These are phyloP conservation scores for Alternaria brassicicola DNA, from an alignment of 2,329 filamentous ascomycete genomes.

Conservation along the genomic window DNA sequence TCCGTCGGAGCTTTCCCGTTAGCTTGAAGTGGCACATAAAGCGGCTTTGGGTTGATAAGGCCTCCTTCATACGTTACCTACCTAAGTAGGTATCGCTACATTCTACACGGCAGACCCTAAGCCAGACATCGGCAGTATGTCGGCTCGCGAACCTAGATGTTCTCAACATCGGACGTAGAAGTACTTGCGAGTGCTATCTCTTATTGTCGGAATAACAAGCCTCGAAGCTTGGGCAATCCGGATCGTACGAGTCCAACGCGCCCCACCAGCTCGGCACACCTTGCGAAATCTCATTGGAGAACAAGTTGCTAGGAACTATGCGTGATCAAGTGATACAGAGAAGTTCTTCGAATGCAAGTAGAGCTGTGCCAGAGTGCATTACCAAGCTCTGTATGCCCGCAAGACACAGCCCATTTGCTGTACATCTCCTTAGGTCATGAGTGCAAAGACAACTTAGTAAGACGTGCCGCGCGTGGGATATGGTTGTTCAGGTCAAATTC, in stretches of 20 bases:
- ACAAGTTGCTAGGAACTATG: too few species aligned
- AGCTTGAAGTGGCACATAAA: background rate
- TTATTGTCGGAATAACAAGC: too few species aligned
- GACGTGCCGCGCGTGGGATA: background rate
- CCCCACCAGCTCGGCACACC: background rate
- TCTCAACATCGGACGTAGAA: background rate
- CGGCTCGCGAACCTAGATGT: background rate
- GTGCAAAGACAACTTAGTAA: background rate
- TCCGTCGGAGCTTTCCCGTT: background rate
- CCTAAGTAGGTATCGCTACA: background rate
- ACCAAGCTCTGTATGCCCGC: background rate
- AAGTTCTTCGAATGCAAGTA: too few species aligned
- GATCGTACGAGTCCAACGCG: background rate
- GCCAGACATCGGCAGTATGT: background rate
- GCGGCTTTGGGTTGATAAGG: background rate
- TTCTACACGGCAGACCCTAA: background rate
- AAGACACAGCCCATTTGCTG: background rate
- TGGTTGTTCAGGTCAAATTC: background rate
- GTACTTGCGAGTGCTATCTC: too few species aligned
- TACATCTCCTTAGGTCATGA: background rate
- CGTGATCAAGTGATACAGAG: too few species aligned
- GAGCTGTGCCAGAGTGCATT: too few species aligned
- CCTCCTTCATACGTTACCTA: background rate
- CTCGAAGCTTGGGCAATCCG: background rate
- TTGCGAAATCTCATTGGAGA: too few species aligned